Percentiles rank a stretch among this genome's conserved stretches.
phyloP scores from a whole-genome alignment of 441 rosid species.

The Corymbia calophylla region DNA sequence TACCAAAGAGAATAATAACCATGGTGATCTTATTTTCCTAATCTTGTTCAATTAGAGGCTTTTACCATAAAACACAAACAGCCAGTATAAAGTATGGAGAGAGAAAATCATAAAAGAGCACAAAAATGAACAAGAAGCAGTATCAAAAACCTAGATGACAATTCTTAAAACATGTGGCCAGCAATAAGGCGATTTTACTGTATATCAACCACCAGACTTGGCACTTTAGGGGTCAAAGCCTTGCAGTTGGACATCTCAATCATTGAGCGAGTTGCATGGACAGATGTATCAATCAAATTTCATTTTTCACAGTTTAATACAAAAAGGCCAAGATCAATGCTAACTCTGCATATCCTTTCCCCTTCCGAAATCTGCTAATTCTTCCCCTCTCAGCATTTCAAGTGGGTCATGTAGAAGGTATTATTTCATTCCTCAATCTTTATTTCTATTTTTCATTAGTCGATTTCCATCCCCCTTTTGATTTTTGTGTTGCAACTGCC shows the following conservation, averaged over 20 bases:
- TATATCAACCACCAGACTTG: background rate
- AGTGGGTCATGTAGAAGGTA: background rate
- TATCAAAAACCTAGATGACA: background rate
- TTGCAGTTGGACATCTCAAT: background rate
- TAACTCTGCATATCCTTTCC: background rate
- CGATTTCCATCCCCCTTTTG: background rate
- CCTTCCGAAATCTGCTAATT: background rate
- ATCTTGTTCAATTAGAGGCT: background rate
- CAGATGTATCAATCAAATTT: background rate
- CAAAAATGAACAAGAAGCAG: background rate
- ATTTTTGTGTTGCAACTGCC: background rate
- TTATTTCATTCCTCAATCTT: background rate
- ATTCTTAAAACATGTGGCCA: background rate
- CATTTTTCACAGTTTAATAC: background rate
- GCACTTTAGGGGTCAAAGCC: background rate
- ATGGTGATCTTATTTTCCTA: background rate
- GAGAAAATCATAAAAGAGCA: background rate
- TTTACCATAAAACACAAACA: background rate
- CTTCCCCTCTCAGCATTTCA: background rate
- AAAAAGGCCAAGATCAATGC: background rate
- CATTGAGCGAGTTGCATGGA: background rate
- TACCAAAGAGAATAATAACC: background rate
- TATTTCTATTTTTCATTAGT: background rate
- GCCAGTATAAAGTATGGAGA: background rate
- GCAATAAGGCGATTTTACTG: background rate